phyloP scores from a whole-genome alignment of 202 grass and related monocot species.

The Eragrostis tef region DNA sequence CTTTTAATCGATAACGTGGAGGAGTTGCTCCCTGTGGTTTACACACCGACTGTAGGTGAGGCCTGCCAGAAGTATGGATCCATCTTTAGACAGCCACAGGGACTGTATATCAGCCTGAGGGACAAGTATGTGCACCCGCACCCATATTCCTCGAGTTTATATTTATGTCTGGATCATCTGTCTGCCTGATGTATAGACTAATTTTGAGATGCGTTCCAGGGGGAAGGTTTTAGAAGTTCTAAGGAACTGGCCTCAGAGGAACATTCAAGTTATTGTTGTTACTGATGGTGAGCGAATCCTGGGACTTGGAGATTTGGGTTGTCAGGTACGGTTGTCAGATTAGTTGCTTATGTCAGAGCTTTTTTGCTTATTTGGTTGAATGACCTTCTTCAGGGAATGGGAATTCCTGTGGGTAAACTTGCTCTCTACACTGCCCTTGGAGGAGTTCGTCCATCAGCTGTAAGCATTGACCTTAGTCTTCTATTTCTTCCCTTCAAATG shows the following conservation, averaged over 20 bases:
- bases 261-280: conserved; percentile 89
- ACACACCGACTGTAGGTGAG: conserved; percentile 97
- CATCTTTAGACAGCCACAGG: conserved; percentile 86
- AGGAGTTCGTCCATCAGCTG: conserved; percentile 90
- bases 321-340: conserved; percentile 71
- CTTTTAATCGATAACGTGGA: conserved; percentile 98
- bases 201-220: conserved; percentile 51
- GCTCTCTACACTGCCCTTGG: conserved; percentile 95
- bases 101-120: conserved; percentile 91
- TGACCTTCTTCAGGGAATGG: conserved; percentile 84
- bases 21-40: conserved; percentile 91
- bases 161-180: not conserved
- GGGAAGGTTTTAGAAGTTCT: conserved; percentile 91
- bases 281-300: conserved; percentile 99
- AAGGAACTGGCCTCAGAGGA: conserved; percentile 96
- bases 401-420: conserved; percentile 99
- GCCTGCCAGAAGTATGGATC: conserved; percentile 99
- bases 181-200: conserved; percentile 28
- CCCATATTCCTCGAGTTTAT: conserved; percentile 25
- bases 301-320: conserved; percentile 96
- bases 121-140: conserved; percentile 68
- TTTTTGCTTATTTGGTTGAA: conserved; percentile 45
- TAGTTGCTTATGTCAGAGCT: conserved; percentile 25
- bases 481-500: not conserved
- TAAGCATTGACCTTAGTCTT: conserved; percentile 46